A percentile compares a stretch with the other conserved stretches of the same genome.
Evolutionary conservation across 1,284 basidiomycete species (phyloP).

Genomic region (Vanrija sp.): DNA sequence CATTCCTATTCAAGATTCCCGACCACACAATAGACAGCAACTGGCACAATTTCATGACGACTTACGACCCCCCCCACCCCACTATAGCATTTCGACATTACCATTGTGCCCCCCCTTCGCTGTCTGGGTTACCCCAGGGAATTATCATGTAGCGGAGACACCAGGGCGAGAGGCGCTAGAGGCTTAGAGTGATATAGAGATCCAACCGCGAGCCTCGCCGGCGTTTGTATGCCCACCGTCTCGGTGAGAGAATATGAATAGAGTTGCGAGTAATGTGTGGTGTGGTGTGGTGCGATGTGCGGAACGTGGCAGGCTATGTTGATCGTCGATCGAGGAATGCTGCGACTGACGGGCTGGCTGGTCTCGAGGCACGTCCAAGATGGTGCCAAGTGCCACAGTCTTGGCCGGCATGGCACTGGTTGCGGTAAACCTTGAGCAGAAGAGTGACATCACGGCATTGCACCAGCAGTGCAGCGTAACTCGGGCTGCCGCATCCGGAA

Average conservation of each 20-base stretch:
- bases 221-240: slow-evolving; percentile 16
- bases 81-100: slow-evolving; percentile 5
- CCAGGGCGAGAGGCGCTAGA: slow-evolving; percentile 17
- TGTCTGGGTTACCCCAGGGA: slow-evolving; percentile 11
- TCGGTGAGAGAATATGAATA: slow-evolving; percentile 17
- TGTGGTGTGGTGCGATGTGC: too few species aligned
- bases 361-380: too few species aligned
- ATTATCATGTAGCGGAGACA: slow-evolving; percentile 12
- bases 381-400: too few species aligned
- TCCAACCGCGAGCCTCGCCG: slow-evolving; percentile 14
- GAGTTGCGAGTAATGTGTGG: slow-evolving; percentile 1
- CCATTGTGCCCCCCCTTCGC: slow-evolving; percentile 21
- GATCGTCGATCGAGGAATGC: too few species aligned
- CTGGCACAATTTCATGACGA: too few species aligned
- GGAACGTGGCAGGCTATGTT: too few species aligned
- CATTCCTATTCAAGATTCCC: slow-evolving; percentile 22
- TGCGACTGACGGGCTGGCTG: too few species aligned
- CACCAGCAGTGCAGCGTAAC: too few species aligned
- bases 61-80: neutral
- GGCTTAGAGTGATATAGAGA: slow-evolving; percentile 18
- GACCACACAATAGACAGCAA: neutral
- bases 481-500: too few species aligned
- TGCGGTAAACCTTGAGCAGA: too few species aligned
- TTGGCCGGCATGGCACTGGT: too few species aligned
- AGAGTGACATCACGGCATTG: too few species aligned